A percentile compares a stretch with the other conserved stretches of the same genome.
phyloP scores from a whole-genome alignment of 345 rosid genomes.

The Physaria fendleri region DNA sequence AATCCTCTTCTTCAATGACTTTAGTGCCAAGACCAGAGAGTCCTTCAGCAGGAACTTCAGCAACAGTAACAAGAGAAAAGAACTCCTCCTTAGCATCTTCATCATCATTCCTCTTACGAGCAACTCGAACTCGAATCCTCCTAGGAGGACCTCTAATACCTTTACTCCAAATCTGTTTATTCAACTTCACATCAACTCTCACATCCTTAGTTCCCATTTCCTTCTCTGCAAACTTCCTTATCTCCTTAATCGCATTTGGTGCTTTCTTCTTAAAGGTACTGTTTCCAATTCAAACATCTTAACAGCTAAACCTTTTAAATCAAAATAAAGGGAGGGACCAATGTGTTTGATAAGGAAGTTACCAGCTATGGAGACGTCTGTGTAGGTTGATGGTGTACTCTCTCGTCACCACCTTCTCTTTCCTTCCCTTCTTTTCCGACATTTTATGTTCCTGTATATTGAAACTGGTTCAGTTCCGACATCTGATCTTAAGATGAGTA shows the following conservation, averaged over 20 bases:
- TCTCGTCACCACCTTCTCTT: conserved; percentile 77
- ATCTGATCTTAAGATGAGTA: not conserved
- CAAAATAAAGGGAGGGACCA: not conserved
- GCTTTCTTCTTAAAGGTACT: conserved; percentile 74
- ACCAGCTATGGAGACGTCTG: conserved; percentile 64
- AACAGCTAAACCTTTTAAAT: not conserved
- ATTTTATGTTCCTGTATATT: conserved; percentile 23
- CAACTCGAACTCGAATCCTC: conserved; percentile 51
- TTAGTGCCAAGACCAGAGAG: conserved; percentile 52
- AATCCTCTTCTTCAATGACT: conserved; percentile 58
- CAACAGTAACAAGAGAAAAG: conserved; percentile 53
- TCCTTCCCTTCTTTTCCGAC: conserved; percentile 67
- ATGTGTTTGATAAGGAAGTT: not conserved
- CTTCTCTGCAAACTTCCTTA: conserved; percentile 54
- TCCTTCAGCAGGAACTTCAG: conserved; percentile 53
- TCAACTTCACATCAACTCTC: conserved; percentile 42
- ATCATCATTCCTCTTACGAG: conserved; percentile 59
- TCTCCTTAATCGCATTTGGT: conserved; percentile 69
- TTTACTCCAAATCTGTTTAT: conserved; percentile 66
- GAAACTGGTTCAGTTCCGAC: not conserved
- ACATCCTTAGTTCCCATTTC: conserved; percentile 40
- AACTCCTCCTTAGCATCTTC: conserved; percentile 70
- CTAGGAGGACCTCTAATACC: conserved; percentile 67
- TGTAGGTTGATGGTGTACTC: conserved; percentile 52
- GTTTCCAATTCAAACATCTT: not conserved